Evolutionary conservation across 1,284 basidiomycete genomes (phyloP).

Genomic region (Apiotrichum gracile): DNA sequence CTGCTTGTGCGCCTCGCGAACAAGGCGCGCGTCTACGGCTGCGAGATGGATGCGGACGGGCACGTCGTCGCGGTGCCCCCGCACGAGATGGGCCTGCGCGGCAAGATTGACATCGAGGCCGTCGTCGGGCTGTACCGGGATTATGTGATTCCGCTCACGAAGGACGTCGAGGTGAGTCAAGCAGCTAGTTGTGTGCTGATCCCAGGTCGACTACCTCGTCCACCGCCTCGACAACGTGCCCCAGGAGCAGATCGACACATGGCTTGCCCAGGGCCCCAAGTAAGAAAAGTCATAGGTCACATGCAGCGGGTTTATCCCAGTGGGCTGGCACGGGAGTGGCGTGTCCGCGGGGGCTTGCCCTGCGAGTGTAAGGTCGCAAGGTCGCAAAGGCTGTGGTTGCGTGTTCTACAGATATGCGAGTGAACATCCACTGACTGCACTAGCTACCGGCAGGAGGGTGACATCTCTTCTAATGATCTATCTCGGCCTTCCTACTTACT

Average conservation of each 20-base stretch:
- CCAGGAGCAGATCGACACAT: constrained; percentile 66
- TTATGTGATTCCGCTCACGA: constrained; percentile 94
- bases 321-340: no score
- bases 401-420: no score
- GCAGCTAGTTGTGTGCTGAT: constrained; percentile 2
- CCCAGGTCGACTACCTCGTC: constrained; percentile 83
- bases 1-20: constrained; percentile 80
- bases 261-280: constrained; percentile 44
- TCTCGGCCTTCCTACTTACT: no score
- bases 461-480: no score
- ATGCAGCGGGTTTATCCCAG: no score
- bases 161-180: constrained; percentile 85
- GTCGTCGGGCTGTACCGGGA: constrained; percentile 89
- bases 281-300: constrained; percentile 6
- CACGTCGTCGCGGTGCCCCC: constrained; percentile 46
- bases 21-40: constrained; percentile 89
- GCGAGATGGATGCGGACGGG: constrained; percentile 74
- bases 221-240: constrained; percentile 75
- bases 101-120: constrained; percentile 86
- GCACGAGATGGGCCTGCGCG: constrained; percentile 34
- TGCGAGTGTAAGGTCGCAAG: no score
- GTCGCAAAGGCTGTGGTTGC: no score
- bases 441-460: no score
- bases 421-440: no score
- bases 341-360: no score